Percentiles rank a stretch among this genome's conserved stretches.
These are phyloP conservation scores for Thermothielavioides terrestris DNA, from an alignment of 495 filamentous ascomycete genomes.

Conservation along the genomic window DNA sequence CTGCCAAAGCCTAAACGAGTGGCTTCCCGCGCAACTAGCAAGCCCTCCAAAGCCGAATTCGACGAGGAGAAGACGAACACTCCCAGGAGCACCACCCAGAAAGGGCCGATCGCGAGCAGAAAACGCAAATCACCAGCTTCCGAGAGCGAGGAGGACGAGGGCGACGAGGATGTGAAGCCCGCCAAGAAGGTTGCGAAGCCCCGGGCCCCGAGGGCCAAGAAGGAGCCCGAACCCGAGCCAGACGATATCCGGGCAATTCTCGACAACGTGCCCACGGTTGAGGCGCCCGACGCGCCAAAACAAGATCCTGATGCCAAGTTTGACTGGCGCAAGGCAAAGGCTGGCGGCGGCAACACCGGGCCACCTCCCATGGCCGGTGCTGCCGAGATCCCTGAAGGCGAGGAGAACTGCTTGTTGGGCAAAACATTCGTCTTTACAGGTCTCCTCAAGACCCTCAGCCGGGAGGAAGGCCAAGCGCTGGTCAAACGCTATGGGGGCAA, in stretches of 20 bases:
- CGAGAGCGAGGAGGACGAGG: slow-evolving; percentile 40
- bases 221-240: slow-evolving; percentile 46
- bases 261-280: slow-evolving; percentile 72
- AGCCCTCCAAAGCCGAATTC: slow-evolving; percentile 35
- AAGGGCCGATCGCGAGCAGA: slow-evolving; percentile 30
- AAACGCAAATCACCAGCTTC: slow-evolving; percentile 40
- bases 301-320: slow-evolving; percentile 60
- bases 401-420: slow-evolving; percentile 87
- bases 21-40: slow-evolving; percentile 31
- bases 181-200: slow-evolving; percentile 54
- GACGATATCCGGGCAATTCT: slow-evolving; percentile 76
- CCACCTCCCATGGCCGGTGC: slow-evolving; percentile 54
- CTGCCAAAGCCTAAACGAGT: slow-evolving; percentile 41
- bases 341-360: slow-evolving; percentile 48
- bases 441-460: slow-evolving; percentile 63
- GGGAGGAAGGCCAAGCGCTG: slow-evolving; percentile 78
- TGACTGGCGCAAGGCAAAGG: slow-evolving; percentile 45
- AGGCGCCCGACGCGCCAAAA: slow-evolving; percentile 72
- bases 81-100: slow-evolving; percentile 30
- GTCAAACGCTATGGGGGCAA: slow-evolving; percentile 94
- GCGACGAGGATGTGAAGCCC: slow-evolving; percentile 35
- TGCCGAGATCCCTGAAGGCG: slow-evolving; percentile 70
- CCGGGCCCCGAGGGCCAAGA: slow-evolving; percentile 49
- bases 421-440: slow-evolving; percentile 97
- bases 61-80: slow-evolving; percentile 31